Percentiles rank a stretch among this genome's conserved stretches.
Evolutionary conservation across 2,329 filamentous ascomycete species (phyloP).

Genomic region (Gnomoniopsis sp.): DNA sequence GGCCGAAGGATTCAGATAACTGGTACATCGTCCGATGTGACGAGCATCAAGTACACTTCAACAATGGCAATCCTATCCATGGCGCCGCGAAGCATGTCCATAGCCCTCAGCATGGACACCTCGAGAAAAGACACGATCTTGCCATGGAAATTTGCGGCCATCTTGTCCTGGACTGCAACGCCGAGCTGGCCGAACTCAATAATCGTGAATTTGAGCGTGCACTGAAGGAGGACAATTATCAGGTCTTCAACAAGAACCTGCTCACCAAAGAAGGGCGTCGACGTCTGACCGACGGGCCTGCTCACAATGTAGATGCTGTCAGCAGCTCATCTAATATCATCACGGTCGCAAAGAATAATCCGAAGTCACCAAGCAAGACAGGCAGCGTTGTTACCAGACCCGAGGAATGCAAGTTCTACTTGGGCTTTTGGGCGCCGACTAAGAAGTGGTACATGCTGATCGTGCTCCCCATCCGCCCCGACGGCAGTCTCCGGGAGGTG

Average conservation of each 20-base stretch:
- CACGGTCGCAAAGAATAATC: neutral
- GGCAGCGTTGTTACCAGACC: slow-evolving; percentile 24
- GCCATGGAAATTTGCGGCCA: slow-evolving; percentile 33
- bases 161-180: slow-evolving; percentile 30
- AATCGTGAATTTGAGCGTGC: slow-evolving; percentile 30
- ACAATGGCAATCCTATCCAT: slow-evolving; percentile 26
- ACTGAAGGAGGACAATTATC: slow-evolving; percentile 29
- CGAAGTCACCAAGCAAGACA: neutral
- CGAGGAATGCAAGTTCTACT: slow-evolving; percentile 31
- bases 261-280: slow-evolving; percentile 15
- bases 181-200: slow-evolving; percentile 27
- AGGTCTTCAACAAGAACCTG: slow-evolving; percentile 16
- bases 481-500: slow-evolving; percentile 13
- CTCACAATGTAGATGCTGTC: neutral
- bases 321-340: neutral
- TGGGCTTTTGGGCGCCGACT: slow-evolving; percentile 27
- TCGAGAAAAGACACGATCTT: slow-evolving; percentile 25
- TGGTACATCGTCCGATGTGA: slow-evolving; percentile 39
- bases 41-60: slow-evolving; percentile 35
- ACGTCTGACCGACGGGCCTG: slow-evolving; percentile 12
- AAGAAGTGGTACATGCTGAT: slow-evolving; percentile 32
- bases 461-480: slow-evolving; percentile 29
- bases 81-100: slow-evolving; percentile 38
- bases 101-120: slow-evolving; percentile 27
- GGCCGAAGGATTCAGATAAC: slow-evolving; percentile 22